These are phyloP conservation scores for Ulota crispa DNA, from an alignment of 225 moss, liverwort and hornwort species.

Conservation along the genomic window DNA sequence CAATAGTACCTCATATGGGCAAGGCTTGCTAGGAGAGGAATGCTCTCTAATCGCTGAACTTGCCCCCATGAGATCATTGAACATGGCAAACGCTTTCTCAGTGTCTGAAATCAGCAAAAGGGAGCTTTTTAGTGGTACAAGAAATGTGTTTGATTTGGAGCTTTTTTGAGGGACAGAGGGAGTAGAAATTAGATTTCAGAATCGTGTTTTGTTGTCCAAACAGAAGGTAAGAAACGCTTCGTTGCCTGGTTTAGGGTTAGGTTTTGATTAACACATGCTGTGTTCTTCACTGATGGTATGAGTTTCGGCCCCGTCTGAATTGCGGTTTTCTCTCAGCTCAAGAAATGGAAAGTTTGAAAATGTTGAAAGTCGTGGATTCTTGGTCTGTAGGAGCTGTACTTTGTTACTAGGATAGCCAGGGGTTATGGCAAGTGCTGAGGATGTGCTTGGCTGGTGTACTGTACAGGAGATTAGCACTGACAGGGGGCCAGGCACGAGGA, in stretches of 20 bases:
- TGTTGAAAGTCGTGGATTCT: not conserved
- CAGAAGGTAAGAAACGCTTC: not conserved
- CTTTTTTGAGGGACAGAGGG: too few relatives aligned
- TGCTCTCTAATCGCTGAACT: too few relatives aligned
- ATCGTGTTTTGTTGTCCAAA: not conserved
- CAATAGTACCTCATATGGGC: too few relatives aligned
- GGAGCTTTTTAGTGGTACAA: too few relatives aligned
- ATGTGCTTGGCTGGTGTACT: constrained; percentile 9
- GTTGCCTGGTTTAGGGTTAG: not conserved
- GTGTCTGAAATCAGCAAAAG: too few relatives aligned
- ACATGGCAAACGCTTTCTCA: too few relatives aligned
- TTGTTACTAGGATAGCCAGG: not conserved
- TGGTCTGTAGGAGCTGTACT: not conserved
- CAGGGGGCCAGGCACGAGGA: constrained; percentile 62
- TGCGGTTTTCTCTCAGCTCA: not conserved
- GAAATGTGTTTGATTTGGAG: too few relatives aligned
- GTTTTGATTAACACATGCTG: not conserved
- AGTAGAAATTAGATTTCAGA: not conserved
- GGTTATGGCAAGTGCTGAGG: not conserved
- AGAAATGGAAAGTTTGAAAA: not conserved
- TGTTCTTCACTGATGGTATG: not conserved
- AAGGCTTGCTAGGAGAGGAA: too few relatives aligned
- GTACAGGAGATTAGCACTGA: constrained; percentile 70
- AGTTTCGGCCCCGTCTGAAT: not conserved
- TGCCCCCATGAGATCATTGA: too few relatives aligned